Base-by-base conservation (phyloP, 495 filamentous ascomycete genomes). In the Endocarpon pusillum region DNA sequence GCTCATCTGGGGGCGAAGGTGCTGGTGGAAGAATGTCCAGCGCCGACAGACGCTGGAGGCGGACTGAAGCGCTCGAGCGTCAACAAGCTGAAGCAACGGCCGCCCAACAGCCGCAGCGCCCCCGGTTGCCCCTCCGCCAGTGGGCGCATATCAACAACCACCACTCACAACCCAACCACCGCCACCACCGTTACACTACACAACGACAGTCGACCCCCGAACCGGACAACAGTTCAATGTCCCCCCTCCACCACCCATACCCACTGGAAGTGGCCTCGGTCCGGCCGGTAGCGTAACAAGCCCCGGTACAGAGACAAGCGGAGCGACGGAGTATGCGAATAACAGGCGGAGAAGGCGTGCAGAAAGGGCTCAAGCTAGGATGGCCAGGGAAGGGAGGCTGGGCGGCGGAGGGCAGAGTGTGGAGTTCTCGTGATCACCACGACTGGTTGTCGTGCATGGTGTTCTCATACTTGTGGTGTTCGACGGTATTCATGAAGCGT, bases 341-440 rank as follows among this genome's bases (percentile, higher is more conserved):
- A 70, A 70, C 42, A 56, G 62, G 24, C 46, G 57, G 37, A 58
- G 65, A 31, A 54, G 65, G 49, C 55, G 65, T 22, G 65, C 64
- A 10, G 62, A 69, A 40, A 48, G 65, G 45, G 62, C 64, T 25
- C 51, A 63, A 18, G 53, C 60, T 6, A 59, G 55, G 27, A 55
- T 61, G 38, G 60, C 63, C 18, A 52, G 54, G 46, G 62, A 64
- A 32, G 57, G 52, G 21, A 45, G 47, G 18, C 38, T 27, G 1
- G 42, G 42, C n/a, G 33, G 3, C n/a, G 33, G 33, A 12, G 33
- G 33, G 40, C 51, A 49, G 17, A 53, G 54, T 26, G 61, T 62
- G n/a, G 59, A 65, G 33, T 66, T 62, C 43, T 54, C 53, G 28
- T 64, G 43, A 58, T 40, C n/a, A n/a, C n/a, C n/a, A n/a, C n/a